Evolutionary conservation across 139 green algal genomes (phyloP).

Genomic region (Deuterostichococcus epilithicus): DNA sequence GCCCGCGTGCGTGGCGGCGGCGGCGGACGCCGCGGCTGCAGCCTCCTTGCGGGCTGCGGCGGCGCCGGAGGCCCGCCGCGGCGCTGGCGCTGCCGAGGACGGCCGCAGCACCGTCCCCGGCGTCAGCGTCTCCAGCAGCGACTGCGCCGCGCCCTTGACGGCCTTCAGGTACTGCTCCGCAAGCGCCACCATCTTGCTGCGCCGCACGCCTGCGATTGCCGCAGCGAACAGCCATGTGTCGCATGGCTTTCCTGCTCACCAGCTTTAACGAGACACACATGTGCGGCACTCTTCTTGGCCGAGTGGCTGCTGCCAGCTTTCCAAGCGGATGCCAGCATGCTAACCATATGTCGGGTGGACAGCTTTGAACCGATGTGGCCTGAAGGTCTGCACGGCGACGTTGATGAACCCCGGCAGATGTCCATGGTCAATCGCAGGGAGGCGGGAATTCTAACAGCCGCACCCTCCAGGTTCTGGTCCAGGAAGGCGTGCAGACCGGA

Average conservation of each 20-base stretch:
- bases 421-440: no score
- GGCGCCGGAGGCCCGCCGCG: background rate
- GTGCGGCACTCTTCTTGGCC: background rate
- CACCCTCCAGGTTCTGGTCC: background rate
- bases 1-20: background rate
- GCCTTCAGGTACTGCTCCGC: constrained; percentile 4
- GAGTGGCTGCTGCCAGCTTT: background rate
- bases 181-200: constrained; percentile 16
- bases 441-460: no score
- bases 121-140: constrained; percentile 5
- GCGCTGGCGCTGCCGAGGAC: background rate
- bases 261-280: no score
- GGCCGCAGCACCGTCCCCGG: background rate
- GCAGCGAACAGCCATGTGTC: background rate
- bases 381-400: no score
- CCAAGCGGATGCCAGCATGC: background rate
- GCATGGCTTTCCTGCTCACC: constrained; percentile 2
- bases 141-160: constrained; percentile 1
- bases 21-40: background rate
- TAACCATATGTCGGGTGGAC: background rate
- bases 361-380: no score
- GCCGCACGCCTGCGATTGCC: constrained; percentile 2
- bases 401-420: no score
- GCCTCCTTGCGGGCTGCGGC: background rate
- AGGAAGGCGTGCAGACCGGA: background rate